Conservation (phyloP, 2,329 filamentous ascomycete species). For the Keithomyces neogunnii region DNA sequence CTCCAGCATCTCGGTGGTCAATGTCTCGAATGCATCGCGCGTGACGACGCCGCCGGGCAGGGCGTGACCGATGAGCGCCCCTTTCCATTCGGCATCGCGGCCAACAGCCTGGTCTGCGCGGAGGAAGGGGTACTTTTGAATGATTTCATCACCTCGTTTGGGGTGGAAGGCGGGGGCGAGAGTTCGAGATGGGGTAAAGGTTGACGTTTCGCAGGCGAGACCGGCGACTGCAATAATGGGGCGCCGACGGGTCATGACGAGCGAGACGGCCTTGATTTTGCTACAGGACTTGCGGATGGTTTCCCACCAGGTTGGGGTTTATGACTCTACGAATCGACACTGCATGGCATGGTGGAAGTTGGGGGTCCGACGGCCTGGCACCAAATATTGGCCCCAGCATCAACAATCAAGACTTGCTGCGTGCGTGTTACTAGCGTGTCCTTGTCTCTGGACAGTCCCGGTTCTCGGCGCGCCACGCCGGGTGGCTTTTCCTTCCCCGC, state of each 20-base stretch:
- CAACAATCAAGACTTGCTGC: background rate
- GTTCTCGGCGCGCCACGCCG: background rate
- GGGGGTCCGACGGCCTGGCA: no score
- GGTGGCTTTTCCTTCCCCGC: background rate
- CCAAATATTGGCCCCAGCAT: background rate
- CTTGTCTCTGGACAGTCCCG: no score
- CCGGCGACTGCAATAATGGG: constrained; percentile 43
- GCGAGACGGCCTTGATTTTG: background rate
- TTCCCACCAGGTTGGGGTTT: no score
- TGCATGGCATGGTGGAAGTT: no score
- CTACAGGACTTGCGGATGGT: background rate
- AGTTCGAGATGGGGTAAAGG: constrained; percentile 42
- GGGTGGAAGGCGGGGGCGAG: constrained; percentile 40
- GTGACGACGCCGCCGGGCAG: constrained; percentile 40
- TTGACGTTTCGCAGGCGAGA: constrained; percentile 45
- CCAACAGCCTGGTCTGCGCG: constrained; percentile 30
- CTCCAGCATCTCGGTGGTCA: constrained; percentile 30
- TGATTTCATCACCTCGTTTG: constrained; percentile 31
- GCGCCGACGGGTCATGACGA: constrained; percentile 7
- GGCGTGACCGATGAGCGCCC: constrained; percentile 41
- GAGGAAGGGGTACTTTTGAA: constrained; percentile 37
- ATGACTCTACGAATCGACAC: no score
- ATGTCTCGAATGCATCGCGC: constrained; percentile 34
- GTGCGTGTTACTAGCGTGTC: no score
- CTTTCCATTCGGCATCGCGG: constrained; percentile 37